Evolutionary conservation across 2,329 filamentous ascomycete species (phyloP), one percentile per base, ranked within the genome.

Genomic region (Dothiorella sarmentorum): DNA sequence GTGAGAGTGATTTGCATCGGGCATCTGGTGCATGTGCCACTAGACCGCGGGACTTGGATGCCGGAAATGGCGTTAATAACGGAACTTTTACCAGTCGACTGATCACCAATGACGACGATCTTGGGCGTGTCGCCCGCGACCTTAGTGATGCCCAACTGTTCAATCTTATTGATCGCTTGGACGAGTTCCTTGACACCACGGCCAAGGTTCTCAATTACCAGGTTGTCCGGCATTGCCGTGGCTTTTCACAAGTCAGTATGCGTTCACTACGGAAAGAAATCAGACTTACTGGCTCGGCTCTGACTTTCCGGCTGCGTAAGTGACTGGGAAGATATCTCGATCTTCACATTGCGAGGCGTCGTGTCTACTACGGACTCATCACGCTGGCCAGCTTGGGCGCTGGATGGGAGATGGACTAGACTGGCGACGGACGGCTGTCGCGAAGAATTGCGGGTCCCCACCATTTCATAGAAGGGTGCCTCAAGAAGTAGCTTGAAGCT

Each of bases 21-120:
- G 60, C 90, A 95, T 0, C 88, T 77, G 0, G 91, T 96, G 66
- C 91, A 96, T 0, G 87, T 89, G 0, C 87, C 88, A 3, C 83
- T 82, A 38, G 82, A 84, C 1, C 87, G 80, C 0, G 90, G 90
- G 0, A 93, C 82, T 18, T 85, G 85, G 22, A 94, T 86, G 3
- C 86, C 88, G 0, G 73, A 75, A 4, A 78, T 71, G 0, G 73
- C 75, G 56, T 80, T 77, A 11, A 79, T 76, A 0, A 77, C 69
- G 0, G 80, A 91, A 0, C 86, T 91, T 68, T 96, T 96, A 0
- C 91, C 92, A 0, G 90, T 88, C 0, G 85, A 89, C 67, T 96
- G 91, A 49, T 96, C 91, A 0, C 91, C 91, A 0, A 96, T 85
- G 0, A 96, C 83, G 5, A 93, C 88, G 9, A 95, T 85, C 64